phyloP scores from a whole-genome alignment of 2,329 filamentous ascomycete species.

The Apiospora malaysiana region DNA sequence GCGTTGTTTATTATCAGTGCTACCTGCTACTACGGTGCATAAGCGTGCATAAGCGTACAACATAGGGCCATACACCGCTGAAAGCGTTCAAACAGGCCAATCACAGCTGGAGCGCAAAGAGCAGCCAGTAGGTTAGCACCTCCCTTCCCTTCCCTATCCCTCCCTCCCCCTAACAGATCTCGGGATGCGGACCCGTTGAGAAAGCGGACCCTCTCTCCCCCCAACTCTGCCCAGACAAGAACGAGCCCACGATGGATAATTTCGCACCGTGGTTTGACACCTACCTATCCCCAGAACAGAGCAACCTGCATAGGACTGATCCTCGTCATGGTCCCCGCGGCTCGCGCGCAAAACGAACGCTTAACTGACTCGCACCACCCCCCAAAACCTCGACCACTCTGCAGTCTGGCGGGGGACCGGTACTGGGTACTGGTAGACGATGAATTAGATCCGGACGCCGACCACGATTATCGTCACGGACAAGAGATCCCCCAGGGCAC shows the following conservation, averaged over 20 bases:
- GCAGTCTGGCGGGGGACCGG: not conserved
- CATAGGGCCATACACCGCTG: conserved; percentile 1
- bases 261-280: conserved; percentile 10
- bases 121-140: not conserved
- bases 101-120: not conserved
- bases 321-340: conserved; percentile 5
- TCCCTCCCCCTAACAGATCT: not conserved
- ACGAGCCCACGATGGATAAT: not conserved
- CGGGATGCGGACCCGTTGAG: conserved; percentile 12
- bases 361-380: not conserved
- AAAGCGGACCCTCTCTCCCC: not conserved
- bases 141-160: not conserved
- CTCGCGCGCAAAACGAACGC: not conserved
- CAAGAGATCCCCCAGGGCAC: not conserved
- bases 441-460: not conserved
- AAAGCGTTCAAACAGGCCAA: not conserved
- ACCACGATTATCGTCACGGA: not conserved
- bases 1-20: conserved; percentile 9
- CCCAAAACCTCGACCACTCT: not conserved
- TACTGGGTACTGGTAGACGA: not conserved
- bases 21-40: not conserved
- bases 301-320: not conserved
- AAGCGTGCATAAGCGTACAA: conserved; percentile 10
- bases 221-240: not conserved
- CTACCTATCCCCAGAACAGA: conserved; percentile 9